Conservation (phyloP, 1,139 yeast genomes). For the Protomyces lactucae-debilis region DNA sequence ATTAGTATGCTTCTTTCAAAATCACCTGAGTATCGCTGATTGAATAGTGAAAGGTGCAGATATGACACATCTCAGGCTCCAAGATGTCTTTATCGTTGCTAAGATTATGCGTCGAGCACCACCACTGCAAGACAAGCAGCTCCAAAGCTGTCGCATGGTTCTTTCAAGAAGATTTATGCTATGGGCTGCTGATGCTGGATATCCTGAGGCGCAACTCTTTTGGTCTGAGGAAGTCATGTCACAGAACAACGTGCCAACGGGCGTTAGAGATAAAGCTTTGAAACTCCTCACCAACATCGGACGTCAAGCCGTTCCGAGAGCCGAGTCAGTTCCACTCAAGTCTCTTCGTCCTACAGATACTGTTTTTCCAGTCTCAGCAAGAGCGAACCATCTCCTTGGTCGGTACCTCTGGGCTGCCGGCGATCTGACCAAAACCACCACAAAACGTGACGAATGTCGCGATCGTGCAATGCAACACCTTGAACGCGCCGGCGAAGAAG, state of each 20-base stretch:
- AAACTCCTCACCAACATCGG: slow-evolving; percentile 3
- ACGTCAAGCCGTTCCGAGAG: background rate
- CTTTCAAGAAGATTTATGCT: slow-evolving; percentile 2
- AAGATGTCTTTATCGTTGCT: slow-evolving; percentile 7
- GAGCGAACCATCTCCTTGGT: slow-evolving; percentile 9
- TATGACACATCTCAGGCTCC: background rate
- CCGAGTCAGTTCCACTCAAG: too few relatives aligned
- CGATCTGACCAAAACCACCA: background rate
- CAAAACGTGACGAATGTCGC: background rate
- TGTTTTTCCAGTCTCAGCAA: background rate
- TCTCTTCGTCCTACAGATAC: background rate
- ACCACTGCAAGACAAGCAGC: background rate
- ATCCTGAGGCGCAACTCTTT: slow-evolving; percentile 1
- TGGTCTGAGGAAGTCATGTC: slow-evolving; percentile 20
- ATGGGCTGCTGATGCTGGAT: slow-evolving; percentile 1
- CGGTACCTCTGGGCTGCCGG: slow-evolving; percentile 3
- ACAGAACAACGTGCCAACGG: background rate
- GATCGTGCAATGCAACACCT: background rate
- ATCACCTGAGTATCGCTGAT: too few relatives aligned
- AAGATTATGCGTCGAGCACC: slow-evolving; percentile 24
- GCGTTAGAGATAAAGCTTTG: slow-evolving; percentile 4
- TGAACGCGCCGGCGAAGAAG: slow-evolving; percentile 17
- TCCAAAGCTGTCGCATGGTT: background rate
- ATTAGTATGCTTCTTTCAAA: background rate
- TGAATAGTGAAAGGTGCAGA: too few relatives aligned